These are phyloP conservation scores for Amanita polypyramis DNA, from an alignment of 768 basidiomycete genomes.

Conservation along the genomic window DNA sequence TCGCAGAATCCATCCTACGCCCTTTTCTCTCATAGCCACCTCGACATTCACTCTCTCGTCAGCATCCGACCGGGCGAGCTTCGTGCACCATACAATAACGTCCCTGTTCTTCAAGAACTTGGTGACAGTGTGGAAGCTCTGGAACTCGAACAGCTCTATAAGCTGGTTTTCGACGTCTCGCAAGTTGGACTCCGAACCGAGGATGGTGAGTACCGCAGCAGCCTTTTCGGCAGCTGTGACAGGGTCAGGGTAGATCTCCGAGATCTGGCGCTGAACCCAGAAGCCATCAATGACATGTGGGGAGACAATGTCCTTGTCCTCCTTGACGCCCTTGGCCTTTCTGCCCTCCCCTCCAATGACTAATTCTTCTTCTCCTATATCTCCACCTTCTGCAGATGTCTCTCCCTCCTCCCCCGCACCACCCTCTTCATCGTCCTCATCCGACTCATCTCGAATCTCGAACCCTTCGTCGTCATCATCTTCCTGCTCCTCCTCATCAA, in stretches of 20 bases:
- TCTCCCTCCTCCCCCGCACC: constrained; percentile 37
- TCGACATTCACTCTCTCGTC: constrained; percentile 90
- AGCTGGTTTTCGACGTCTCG: constrained; percentile 94
- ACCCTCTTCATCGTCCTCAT: constrained; percentile 68
- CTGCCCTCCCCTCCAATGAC: constrained; percentile 69
- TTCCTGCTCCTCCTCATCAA: constrained; percentile 95
- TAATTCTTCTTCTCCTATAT: constrained; percentile 52
- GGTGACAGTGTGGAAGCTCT: constrained; percentile 82
- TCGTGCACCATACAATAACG: constrained; percentile 96
- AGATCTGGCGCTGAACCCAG: constrained; percentile 95
- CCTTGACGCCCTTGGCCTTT: constrained; percentile 38
- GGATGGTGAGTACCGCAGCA: constrained; percentile 68
- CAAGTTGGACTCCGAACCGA: constrained; percentile 76
- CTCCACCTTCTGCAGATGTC: constrained; percentile 32
- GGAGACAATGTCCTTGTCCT: constrained; percentile 71
- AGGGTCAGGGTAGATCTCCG: constrained; percentile 87
- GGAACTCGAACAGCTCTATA: constrained; percentile 94
- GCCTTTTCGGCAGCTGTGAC: constrained; percentile 93
- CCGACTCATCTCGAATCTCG: constrained; percentile 77
- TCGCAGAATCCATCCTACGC: constrained; percentile 89
- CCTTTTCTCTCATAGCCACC: constrained; percentile 97
- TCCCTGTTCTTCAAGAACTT: constrained; percentile 94
- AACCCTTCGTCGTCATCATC: constrained; percentile 86
- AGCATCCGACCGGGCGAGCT: constrained; percentile 80
- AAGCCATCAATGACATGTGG: constrained; percentile 93